These are phyloP conservation scores for Nannizziopsis arthrosporioides DNA, from an alignment of 2,329 filamentous ascomycete genomes.

Conservation along the genomic window DNA sequence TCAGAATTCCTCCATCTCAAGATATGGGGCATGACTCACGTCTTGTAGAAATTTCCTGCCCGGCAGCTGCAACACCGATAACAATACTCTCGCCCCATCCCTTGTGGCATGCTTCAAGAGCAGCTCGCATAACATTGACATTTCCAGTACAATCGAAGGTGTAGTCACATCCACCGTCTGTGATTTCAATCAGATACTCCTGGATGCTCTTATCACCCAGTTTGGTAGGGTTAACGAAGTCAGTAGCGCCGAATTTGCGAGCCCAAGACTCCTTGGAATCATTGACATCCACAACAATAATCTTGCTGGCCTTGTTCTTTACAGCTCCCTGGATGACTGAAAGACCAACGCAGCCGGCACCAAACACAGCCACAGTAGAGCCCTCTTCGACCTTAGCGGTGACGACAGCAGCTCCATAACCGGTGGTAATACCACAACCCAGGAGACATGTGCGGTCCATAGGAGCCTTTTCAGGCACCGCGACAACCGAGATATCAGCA, in stretches of 20 bases:
- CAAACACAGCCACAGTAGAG: conserved; percentile 82
- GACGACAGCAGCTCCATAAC: conserved; percentile 88
- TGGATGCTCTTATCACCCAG: conserved; percentile 66
- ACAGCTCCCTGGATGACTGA: conserved; percentile 91
- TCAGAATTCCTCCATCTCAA: neutral
- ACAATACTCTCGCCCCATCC: conserved; percentile 97
- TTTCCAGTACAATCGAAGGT: conserved; percentile 99
- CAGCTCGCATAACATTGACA: conserved; percentile 86
- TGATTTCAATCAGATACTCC: conserved; percentile 92
- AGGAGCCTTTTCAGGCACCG: conserved; percentile 76
- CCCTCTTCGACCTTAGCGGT: conserved; percentile 87
- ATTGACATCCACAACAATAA: conserved; percentile 66
- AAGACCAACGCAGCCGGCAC: conserved; percentile 88
- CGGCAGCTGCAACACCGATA: conserved; percentile 92
- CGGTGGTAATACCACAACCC: conserved; percentile 96
- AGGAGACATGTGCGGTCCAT: conserved; percentile 95
- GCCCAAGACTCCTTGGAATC: conserved; percentile 83
- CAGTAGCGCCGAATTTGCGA: conserved; percentile 86
- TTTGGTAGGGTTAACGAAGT: conserved; percentile 90
- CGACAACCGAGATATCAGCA: conserved; percentile 94
- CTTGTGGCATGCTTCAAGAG: conserved; percentile 97
- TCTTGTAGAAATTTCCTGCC: conserved; percentile 86
- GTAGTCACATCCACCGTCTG: conserved; percentile 94
- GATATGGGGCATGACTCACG: conserved; percentile 49
- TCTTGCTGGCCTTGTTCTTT: conserved; percentile 58